phyloP scores from a whole-genome alignment of 2,329 filamentous ascomycete genomes.

The Diaporthe sp. region DNA sequence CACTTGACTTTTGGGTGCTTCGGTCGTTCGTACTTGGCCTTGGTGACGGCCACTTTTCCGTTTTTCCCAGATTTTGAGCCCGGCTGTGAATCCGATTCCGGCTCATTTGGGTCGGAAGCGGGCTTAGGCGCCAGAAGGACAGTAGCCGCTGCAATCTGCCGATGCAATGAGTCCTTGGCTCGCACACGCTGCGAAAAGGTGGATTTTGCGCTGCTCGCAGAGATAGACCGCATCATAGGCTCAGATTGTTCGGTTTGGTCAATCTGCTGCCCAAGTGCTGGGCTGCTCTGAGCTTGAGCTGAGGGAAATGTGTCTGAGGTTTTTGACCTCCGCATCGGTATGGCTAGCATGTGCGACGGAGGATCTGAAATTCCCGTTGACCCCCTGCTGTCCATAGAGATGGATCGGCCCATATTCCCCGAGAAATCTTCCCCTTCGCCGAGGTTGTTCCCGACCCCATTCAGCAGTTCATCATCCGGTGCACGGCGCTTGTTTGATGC shows the following conservation, averaged over 20 bases:
- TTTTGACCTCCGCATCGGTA: conserved; percentile 30
- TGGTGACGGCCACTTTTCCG: conserved; percentile 57
- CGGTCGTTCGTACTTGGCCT: conserved; percentile 68
- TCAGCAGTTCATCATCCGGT: conserved; percentile 46
- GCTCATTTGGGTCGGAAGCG: conserved; percentile 45
- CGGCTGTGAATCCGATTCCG: conserved; percentile 40
- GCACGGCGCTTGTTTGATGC: conserved; percentile 47
- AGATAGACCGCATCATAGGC: conserved; percentile 28
- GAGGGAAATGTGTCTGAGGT: conserved; percentile 24
- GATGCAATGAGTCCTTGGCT: conserved; percentile 60
- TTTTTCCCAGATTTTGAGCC: conserved; percentile 50
- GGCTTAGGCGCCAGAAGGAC: conserved; percentile 60
- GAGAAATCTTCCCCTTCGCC: conserved; percentile 37
- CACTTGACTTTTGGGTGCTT: conserved; percentile 81
- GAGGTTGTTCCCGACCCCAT: conserved; percentile 27
- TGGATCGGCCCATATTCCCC: conserved; percentile 57
- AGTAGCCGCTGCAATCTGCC: conserved; percentile 55
- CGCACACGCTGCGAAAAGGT: conserved; percentile 60
- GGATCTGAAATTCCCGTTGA: conserved; percentile 15
- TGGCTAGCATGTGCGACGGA: conserved; percentile 3
- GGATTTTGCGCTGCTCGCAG: conserved; percentile 51
- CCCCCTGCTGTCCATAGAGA: conserved; percentile 46
- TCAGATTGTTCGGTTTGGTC: conserved; percentile 1
- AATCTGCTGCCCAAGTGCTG: conserved; percentile 11
- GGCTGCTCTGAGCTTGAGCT: conserved; percentile 16